phyloP scores from a whole-genome alignment of 768 basidiomycete species.

The Ephemerocybe angulata region DNA sequence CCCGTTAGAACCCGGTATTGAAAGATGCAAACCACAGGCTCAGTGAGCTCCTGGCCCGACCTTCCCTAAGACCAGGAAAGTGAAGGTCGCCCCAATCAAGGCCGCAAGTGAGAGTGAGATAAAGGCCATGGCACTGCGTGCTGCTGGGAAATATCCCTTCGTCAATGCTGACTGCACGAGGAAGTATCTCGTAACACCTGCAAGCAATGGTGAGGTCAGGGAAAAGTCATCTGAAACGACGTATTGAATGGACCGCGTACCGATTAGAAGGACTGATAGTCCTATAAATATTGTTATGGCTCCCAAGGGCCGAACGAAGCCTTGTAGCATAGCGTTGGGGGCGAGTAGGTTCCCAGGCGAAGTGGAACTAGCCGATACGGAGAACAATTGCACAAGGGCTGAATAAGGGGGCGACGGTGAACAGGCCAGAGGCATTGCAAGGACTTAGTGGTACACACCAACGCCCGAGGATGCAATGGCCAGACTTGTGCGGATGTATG shows the following conservation, averaged over 20 bases:
- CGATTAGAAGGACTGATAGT: conserved; percentile 44
- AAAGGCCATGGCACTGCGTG: conserved; percentile 40
- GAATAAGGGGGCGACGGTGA: not conserved
- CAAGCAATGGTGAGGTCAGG: not conserved
- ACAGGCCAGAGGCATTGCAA: not conserved
- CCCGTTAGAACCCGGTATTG: too few relatives aligned
- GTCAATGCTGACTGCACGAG: conserved; percentile 46
- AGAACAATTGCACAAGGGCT: conserved; percentile 50
- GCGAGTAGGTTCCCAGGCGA: not conserved
- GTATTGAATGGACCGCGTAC: conserved; percentile 28
- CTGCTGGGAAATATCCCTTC: conserved; percentile 51
- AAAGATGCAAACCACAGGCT: too few relatives aligned
- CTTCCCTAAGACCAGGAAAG: conserved; percentile 40
- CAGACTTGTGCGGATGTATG: conserved; percentile 63
- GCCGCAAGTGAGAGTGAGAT: conserved; percentile 37
- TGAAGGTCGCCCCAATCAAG: conserved; percentile 42
- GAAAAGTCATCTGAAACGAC: not conserved
- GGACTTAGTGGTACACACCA: conserved; percentile 35
- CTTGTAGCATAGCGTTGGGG: conserved; percentile 19
- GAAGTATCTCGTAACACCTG: conserved; percentile 54
- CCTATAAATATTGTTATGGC: conserved; percentile 44
- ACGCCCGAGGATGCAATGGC: conserved; percentile 57
- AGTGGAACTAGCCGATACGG: conserved; percentile 26
- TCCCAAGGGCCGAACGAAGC: conserved; percentile 51
- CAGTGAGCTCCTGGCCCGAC: too few relatives aligned